phyloP scores from a whole-genome alignment of 108 stramenopile genomes.

The Skeletonema marinoi region DNA sequence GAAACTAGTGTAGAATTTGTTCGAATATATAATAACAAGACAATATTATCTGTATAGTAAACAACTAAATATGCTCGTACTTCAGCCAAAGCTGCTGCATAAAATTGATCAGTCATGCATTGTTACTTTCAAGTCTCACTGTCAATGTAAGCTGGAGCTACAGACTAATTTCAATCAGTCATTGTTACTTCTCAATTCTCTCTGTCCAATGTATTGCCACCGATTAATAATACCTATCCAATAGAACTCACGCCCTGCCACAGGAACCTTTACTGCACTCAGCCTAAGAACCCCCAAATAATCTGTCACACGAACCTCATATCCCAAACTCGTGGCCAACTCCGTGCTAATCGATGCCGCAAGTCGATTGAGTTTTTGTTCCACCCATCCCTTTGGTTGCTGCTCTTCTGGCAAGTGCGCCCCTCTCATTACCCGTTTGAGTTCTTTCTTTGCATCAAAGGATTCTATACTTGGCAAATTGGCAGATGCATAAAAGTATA shows the following conservation, averaged over 20 bases:
- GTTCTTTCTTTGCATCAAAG: conserved; percentile 78
- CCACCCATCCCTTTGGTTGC: conserved; percentile 67
- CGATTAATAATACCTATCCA: conserved; percentile 61
- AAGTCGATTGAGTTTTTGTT: conserved; percentile 53
- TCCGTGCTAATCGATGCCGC: conserved; percentile 71
- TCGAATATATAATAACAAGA: too few species aligned
- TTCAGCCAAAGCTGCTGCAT: too few species aligned
- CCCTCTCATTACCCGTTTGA: conserved; percentile 77
- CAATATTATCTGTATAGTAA: too few species aligned
- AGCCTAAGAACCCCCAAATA: conserved; percentile 51
- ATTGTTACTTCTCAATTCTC: conserved; percentile 25
- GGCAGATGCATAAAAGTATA: conserved; percentile 58
- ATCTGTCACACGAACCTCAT: conserved; percentile 49
- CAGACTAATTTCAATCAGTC: conserved; percentile 2
- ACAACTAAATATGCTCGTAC: too few species aligned
- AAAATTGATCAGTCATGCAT: too few species aligned
- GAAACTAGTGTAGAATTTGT: too few species aligned
- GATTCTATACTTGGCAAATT: conserved; percentile 58
- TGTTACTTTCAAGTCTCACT: too few species aligned
- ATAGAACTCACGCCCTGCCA: conserved; percentile 52
- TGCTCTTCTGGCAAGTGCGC: conserved; percentile 71
- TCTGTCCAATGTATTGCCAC: conserved; percentile 30
- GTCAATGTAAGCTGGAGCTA: too few species aligned
- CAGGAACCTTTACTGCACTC: conserved; percentile 56
- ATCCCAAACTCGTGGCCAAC: conserved; percentile 67